A percentile compares a stretch with the other conserved stretches of the same genome.
Conservation (phyloP, 306 rosid species). For the Glycyrrhiza uralensis region DNA sequence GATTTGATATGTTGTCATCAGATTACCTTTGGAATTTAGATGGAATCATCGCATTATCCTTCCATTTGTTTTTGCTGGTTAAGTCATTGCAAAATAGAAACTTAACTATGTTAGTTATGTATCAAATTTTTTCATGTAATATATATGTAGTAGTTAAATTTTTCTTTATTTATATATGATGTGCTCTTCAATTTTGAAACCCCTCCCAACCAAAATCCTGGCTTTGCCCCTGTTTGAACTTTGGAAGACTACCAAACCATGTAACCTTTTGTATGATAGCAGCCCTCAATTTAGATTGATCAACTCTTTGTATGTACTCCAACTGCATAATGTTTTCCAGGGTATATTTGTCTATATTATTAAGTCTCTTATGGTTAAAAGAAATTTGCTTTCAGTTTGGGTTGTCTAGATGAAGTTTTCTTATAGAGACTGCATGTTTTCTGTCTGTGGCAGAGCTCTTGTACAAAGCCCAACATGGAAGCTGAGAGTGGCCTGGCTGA, state of each 20-base stretch:
- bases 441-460: slow-evolving; percentile 82
- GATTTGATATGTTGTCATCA: not conserved
- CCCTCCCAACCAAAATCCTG: too few relatives aligned
- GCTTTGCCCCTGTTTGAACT: too few relatives aligned
- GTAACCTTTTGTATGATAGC: not conserved
- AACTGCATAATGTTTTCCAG: not conserved
- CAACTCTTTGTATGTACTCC: not conserved
- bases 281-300: not conserved
- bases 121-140: too few relatives aligned
- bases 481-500: slow-evolving; percentile 52
- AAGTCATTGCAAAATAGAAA: too few relatives aligned
- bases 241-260: too few relatives aligned
- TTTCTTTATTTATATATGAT: too few relatives aligned
- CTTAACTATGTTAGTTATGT: too few relatives aligned
- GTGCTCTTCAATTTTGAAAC: too few relatives aligned
- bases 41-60: too few relatives aligned
- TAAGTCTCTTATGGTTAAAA: not conserved
- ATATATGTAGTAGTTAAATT: too few relatives aligned
- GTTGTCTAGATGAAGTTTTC: slow-evolving; percentile 34
- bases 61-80: not conserved
- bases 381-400: slow-evolving; percentile 34
- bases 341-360: not conserved
- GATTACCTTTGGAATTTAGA: too few relatives aligned
- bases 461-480: slow-evolving; percentile 83
- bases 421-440: slow-evolving; percentile 34